Base-by-base conservation (phyloP, 2,329 filamentous ascomycete genomes). In the Fusarium nurragi region DNA sequence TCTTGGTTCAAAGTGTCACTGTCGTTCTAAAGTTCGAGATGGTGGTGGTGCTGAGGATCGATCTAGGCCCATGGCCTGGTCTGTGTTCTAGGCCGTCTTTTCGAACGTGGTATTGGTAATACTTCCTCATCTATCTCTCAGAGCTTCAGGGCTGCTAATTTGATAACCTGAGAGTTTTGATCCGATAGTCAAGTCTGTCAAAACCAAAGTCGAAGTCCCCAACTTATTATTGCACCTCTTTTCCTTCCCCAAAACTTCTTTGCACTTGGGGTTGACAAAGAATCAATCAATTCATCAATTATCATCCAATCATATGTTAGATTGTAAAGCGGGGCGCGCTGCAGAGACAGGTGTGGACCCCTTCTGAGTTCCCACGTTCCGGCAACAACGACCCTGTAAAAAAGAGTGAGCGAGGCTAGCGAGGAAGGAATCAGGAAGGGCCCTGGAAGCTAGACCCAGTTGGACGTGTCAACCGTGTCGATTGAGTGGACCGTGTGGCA, bases 401-500 rank as follows among this genome's bases (percentile, higher is more conserved):
- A 60, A 60, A 54, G 47, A 64, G 38, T 46, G 38, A 25, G 22
- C 32, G n/a, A 16, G 16, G 32, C 45, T 51, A 51, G 45, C 26
- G 47, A 59, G 48, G 43, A 62, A 61, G 45, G 25, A 43, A 53
- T 44, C 23, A 53, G 48, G 32, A 51, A 38, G 55, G 38, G 43
- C 49, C 61, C 45, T 64, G 49, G 7, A 60, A 45, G 30, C 48
- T 54, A 67, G 64, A 64, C 64, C 63, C 58, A 67, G 58, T 66
- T 43, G 57, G 41, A 50, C 45, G 53, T 66, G 64, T 66, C 64
- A 60, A 66, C 45, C 54, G 54, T 67, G 54, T 60, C 64, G 50
- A 45, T 38, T 36, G 64, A 58, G 64, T 67, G 66, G 65, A 55
- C 45, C 54, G 48, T 65, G 62, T 70, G 56, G 64, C 60, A 69